Base-by-base conservation (phyloP, 768 basidiomycete genomes). In the Naganishia randhawae region DNA sequence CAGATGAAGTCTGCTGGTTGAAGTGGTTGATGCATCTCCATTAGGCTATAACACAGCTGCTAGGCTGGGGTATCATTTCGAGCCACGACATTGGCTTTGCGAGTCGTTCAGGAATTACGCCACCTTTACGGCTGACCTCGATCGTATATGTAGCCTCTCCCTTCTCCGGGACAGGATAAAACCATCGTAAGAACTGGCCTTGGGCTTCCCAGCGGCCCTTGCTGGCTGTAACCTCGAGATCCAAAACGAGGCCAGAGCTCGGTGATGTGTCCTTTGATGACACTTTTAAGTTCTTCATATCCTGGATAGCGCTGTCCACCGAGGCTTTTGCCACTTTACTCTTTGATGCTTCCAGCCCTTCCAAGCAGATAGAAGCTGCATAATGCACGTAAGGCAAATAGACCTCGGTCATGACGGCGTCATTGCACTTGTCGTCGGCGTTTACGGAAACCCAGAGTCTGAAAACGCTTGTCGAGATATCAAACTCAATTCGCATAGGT, bases 381-480 rank as follows among this genome's bases (percentile, higher is more conserved):
- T 87, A 99, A 77, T 99, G 96, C 22, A 95, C 87, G 55, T 92
- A 83, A 5, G 96, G 96, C 0, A 98, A 78, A 77, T 85, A 99
- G 25, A 98, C 87, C 83, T 96, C 96, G 22, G 92, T 97, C n/a
- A 82, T 81, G 87, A 84, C 2, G 84, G 80, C 48, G 31, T 31
- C 61, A n/a, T 42, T 50, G 1, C 78, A 76, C 7, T 68, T 55
- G 75, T 93, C 91, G 32, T 85, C 85, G 5, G 85, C 71, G 0
- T 81, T 76, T 16, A 95, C 90, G 29, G 79, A 78, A 3, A 96
- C 85, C 16, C 83, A 83, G 41, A 91, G 81, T 81, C 84, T 86
- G 79, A 97, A 90, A 51, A 81, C 81, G 10, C 88, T 87, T 70
- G 86, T 86, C 42, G 79, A 76, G 67, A 95, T 85, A 72, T 94